Evolutionary conservation across 805 yeast species (phyloP).

Genomic region (Wickerhamiella nectarea): DNA sequence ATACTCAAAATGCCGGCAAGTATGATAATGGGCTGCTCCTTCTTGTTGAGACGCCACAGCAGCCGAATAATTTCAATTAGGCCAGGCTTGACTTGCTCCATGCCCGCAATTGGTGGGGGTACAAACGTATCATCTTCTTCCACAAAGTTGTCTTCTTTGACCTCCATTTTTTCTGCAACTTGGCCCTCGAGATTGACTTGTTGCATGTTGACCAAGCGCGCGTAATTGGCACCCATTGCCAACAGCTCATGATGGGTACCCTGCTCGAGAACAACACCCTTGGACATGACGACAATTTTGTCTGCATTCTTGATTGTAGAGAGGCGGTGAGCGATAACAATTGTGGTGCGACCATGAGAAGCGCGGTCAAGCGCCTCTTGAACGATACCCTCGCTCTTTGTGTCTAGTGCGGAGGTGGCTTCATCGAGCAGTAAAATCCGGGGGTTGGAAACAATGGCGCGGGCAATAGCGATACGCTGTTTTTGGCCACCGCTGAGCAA

Average conservation of each 20-base stretch:
- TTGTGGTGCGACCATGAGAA: conserved; percentile 28
- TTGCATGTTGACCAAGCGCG: conserved; percentile 22
- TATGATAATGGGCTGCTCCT: conserved; percentile 12
- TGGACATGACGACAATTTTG: conserved; percentile 31
- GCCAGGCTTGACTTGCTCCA: neutral
- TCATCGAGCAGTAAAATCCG: conserved; percentile 44
- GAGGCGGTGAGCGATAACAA: conserved; percentile 36
- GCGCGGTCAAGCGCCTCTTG: conserved; percentile 17
- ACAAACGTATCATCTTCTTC: conserved; percentile 2
- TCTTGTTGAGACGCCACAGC: conserved; percentile 12
- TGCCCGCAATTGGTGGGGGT: neutral
- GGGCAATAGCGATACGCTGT: conserved; percentile 51
- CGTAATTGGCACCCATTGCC: conserved; percentile 18
- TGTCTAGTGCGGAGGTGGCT: conserved; percentile 42
- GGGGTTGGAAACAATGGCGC: conserved; percentile 48
- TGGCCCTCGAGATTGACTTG: conserved; percentile 1
- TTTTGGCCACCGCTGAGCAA: conserved; percentile 53
- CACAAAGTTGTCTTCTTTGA: conserved; percentile 1
- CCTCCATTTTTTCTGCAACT: neutral
- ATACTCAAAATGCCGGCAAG: conserved; percentile 15
- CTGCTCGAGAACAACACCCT: conserved; percentile 33
- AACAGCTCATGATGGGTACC: conserved; percentile 27
- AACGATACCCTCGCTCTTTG: conserved; percentile 25
- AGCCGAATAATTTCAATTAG: conserved; percentile 5
- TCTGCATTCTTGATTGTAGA: conserved; percentile 36